These are phyloP conservation scores for Ophiobolus disseminans DNA, from an alignment of 2,329 filamentous ascomycete species.

Conservation along the genomic window DNA sequence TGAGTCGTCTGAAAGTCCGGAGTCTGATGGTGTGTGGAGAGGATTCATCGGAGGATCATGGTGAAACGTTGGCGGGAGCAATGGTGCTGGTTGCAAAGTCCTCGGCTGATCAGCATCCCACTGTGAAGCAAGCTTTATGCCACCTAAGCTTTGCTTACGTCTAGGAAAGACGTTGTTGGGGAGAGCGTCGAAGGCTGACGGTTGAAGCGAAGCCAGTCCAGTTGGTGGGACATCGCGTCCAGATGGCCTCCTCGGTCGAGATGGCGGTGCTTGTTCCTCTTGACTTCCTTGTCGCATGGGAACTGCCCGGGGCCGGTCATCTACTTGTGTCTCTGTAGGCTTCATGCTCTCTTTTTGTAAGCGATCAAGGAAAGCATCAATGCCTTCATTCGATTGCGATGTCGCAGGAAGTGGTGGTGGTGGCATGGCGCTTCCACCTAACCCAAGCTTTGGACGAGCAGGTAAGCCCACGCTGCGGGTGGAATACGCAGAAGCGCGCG, in stretches of 20 bases:
- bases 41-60: slow-evolving; percentile 35
- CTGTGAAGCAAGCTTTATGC: slow-evolving; percentile 18
- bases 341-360: slow-evolving; percentile 43
- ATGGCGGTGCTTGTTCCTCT: slow-evolving; percentile 26
- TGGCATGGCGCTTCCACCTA: slow-evolving; percentile 13
- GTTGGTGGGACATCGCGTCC: slow-evolving; percentile 32
- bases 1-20: slow-evolving; percentile 50
- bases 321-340: slow-evolving; percentile 20
- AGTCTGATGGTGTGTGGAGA: slow-evolving; percentile 50
- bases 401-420: slow-evolving; percentile 32
- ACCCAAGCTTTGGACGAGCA: slow-evolving; percentile 29
- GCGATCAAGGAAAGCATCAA: slow-evolving; percentile 48
- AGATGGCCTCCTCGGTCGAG: slow-evolving; percentile 33
- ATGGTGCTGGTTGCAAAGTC: slow-evolving; percentile 31
- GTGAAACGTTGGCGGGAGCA: slow-evolving; percentile 24
- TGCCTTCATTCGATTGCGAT: slow-evolving; percentile 39
- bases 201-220: slow-evolving; percentile 29
- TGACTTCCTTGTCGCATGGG: slow-evolving; percentile 32
- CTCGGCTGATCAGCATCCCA: slow-evolving; percentile 9
- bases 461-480: slow-evolving; percentile 33
- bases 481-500: slow-evolving; percentile 41
- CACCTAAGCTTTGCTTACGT: slow-evolving; percentile 31
- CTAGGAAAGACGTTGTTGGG: slow-evolving; percentile 30
- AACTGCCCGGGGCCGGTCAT: slow-evolving; percentile 26
- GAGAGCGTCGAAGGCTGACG: slow-evolving; percentile 23